Base-by-base conservation (phyloP, 805 yeast genomes). In the Zygotorulaspora sp. region DNA sequence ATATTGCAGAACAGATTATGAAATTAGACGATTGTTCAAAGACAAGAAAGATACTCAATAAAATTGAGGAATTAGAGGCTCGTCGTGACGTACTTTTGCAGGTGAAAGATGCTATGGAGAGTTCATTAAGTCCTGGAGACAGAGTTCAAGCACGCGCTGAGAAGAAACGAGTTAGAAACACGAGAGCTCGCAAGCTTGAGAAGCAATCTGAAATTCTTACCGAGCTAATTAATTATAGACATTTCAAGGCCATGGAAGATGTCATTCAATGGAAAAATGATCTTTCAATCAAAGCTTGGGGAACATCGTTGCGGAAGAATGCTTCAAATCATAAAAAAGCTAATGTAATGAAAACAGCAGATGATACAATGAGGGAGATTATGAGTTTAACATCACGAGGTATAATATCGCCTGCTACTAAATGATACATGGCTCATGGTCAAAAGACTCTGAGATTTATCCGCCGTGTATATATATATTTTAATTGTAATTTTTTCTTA, bases 1-100 rank as follows among this genome's bases (percentile, higher is more conserved):
- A 48, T 1, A 65, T 58, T 35, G 63, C 62, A 2, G 63, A 61
- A 16, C 70, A 63, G n/a, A 58, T 51, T 6, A 66, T 61, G 44
- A 62, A 60, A 3, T 30, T 61, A 36, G 67, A 49, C 49, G 76
- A 55, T 43, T 51, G 48, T 21, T 53, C 61, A 1, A 56, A 58
- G 30, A 55, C 63, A 2, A 49, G 61, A 33, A 42, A 45, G 20
- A 41, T 49, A 2, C 35, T 53, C 11, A 44, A 47, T 22, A 45
- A 47, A 34, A 48, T 61, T 16, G 25, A 43, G 25, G 54, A 44
- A 37, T 52, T 60, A 6, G 67, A 57, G 21, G 53, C 48, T 2
- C 62, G 57, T 15, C 54, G 58, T 20, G 65, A 55, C 20, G 40
- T 35, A 2, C 18, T 61, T 6, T 34, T 53, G 14, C 44, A 46